Evolutionary conservation across 1,284 basidiomycete species (phyloP), one percentile per base, ranked within the genome.

Genomic region (Athelia psychrophila): DNA sequence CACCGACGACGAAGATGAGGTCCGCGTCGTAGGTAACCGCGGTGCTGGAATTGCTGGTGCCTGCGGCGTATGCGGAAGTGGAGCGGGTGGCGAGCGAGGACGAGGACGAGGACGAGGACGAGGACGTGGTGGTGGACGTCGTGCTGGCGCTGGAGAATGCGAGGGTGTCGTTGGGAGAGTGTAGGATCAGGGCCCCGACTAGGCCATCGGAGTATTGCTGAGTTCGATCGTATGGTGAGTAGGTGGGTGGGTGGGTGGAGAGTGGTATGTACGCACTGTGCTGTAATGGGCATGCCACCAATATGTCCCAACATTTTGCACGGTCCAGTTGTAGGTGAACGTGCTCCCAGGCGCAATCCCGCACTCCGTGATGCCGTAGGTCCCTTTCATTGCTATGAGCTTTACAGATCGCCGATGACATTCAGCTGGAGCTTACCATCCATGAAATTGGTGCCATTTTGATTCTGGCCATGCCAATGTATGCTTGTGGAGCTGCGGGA

Each of bases 291-390:
- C 38, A 42, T 55, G 54, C 55, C 54, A 54, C 53, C 54, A 57
- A 1, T 50, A 66, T 9, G 65, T 67, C 9, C 67, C 44, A 20
- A 46, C 8, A n/a, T 46, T 46, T n/a, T 44, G 23, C 44, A 62
- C 45, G 2, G 20, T 42, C 38, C 38, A 75, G 52, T 75, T 74
- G 68, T 82, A 82, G 0, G 74, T 72, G 58, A 80, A 71, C 2
- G 67, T 70, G 25, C 66, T 57, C 1, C 75, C 75, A 1, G 76
- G 65, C 0, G 74, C 75, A 19, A 81, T 81, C 1, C 74, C 74
- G 56, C 80, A 83, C 62, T 80, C 70, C 1, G 78, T 76, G 48
- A 80, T 72, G 2, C 69, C 72, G n/a, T 64, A 58, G 0, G 74
- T 69, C 6, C 38, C 38, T 42, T 18, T 42, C 8, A 42, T 42